Base-by-base conservation (phyloP, 345 rosid genomes). In the Pelargonium nanum region DNA sequence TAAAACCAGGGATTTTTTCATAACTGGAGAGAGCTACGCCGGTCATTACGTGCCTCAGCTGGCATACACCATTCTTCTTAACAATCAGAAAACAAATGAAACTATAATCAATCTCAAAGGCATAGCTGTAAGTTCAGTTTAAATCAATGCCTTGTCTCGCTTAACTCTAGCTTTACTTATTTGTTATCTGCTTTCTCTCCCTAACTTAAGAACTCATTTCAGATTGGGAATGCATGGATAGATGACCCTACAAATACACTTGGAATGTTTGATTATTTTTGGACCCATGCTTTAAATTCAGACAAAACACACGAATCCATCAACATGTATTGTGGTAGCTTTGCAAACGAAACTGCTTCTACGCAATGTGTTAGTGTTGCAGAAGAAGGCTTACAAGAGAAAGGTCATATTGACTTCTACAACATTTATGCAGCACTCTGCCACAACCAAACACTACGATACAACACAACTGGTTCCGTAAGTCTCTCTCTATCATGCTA, bases 281-380 rank as follows among this genome's bases (percentile, higher is more conserved):
- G 81, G 84, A 70, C 79, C 17, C 81, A 80, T 57, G 81, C 79
- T 48, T 68, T 80, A 21, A 74, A 71, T 21, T 77, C 81, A 8
- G 79, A 77, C 57, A 74, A 79, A 48, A 71, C 68, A 44, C 72
- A 69, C 48, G 34, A 19, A 48, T 67, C 62, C 5, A 57, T 76
- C 23, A 59, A 61, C 40, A 0, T 19, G 15, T 23, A 68, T 22
- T 80, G 81, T 32, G 50, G n/a, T n/a, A n/a, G 61, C 44, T 63
- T 66, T 54, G 69, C 19, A 7, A 24, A 67, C 5, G 61, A 23
- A 22, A 72, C 44, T 19, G 53, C 58, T 54, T 55, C 81, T 26
- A 17, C 32, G 21, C 57, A 69, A 20, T 76, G 81, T 66, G 56
- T 6, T 0, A 53, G 66, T 1, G 75, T 66, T 54, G 28, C 64